Base-by-base conservation (phyloP, 2,329 filamentous ascomycete species). In the Neofusicoccum sp. region DNA sequence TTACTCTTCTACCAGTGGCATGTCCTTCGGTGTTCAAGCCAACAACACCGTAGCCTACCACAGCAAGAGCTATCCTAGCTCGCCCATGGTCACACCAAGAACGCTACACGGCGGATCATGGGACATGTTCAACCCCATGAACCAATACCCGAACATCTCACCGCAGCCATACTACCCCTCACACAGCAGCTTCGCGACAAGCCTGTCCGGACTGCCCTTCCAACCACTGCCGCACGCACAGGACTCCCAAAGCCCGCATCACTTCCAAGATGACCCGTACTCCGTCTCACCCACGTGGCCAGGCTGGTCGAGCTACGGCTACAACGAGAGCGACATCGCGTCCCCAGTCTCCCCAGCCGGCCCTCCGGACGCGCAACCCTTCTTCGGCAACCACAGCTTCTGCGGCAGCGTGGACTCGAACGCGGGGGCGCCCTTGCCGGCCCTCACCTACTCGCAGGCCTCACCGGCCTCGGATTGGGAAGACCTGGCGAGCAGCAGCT, bases 381-480 rank as follows among this genome's bases (percentile, higher is more conserved):
- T 29, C 49, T 29, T 62, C 22, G 12, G 12, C 31, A 28, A 45
- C 33, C 41, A 41, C 4, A 47, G 39, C 22, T 22, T 56, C 34
- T 33, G 49, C 34, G 6, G 34, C 49, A 48, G 61, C 50, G 28
- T 47, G n/a, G 44, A 56, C 43, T 62, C 43, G 12, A 34, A 11
- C 50, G 37, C 14, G 29, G 45, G 45, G n/a, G 31, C 31, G 31
- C 22, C 43, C 29, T 34, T 56, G 34, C 50, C 61, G 5, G 43
- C 45, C 1, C 34, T 63, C 9, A 45, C 62, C 29, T 59, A 58
- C 47, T 59, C 62, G 11, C 62, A 59, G 45, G 36, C 28, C 39
- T 63, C 62, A 14, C 54, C 62, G 6, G 48, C 47, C 28, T 49
- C 50, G 7, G 50, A 63, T 33, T 33, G 39, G 43, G 50, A 58